Evolutionary conservation across 257 asterid species (phyloP).

Genomic region (Fraxinus cuspidata): DNA sequence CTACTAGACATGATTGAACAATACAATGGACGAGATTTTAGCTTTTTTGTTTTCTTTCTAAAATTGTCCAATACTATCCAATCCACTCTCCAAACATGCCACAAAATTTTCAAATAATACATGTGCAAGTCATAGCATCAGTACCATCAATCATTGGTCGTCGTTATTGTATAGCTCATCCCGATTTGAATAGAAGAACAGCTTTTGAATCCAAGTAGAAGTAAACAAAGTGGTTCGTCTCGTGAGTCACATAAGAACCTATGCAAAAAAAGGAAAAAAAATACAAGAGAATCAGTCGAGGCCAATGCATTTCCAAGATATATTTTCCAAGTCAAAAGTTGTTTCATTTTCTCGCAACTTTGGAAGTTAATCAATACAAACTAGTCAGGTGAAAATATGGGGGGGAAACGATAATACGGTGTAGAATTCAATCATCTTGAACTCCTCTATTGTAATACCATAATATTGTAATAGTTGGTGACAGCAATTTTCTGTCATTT

Average conservation of each 20-base stretch:
- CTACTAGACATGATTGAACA: slow-evolving; percentile 30
- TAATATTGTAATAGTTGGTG: too few species aligned
- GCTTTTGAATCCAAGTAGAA: slow-evolving; percentile 97
- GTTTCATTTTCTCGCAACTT: too few species aligned
- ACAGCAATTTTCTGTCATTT: too few species aligned
- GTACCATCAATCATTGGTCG: slow-evolving; percentile 25
- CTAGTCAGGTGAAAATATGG: too few species aligned
- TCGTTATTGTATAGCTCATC: slow-evolving; percentile 49
- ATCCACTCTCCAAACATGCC: neutral
- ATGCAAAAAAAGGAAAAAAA: neutral
- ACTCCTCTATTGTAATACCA: too few species aligned
- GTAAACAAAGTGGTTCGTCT: slow-evolving; percentile 98
- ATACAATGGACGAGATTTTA: neutral
- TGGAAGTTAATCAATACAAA: too few species aligned
- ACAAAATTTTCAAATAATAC: slow-evolving; percentile 44
- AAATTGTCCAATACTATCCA: neutral
- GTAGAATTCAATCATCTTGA: too few species aligned
- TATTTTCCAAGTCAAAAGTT: neutral
- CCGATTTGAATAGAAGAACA: slow-evolving; percentile 91
- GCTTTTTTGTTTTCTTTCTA: neutral
- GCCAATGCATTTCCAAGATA: neutral
- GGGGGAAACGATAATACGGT: too few species aligned
- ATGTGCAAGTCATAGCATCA: slow-evolving; percentile 32
- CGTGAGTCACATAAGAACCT: slow-evolving; percentile 99
- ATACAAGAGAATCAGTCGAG: slow-evolving; percentile 21